These are phyloP conservation scores for Trametes villosa DNA, from an alignment of 768 basidiomycete species.

Conservation along the genomic window DNA sequence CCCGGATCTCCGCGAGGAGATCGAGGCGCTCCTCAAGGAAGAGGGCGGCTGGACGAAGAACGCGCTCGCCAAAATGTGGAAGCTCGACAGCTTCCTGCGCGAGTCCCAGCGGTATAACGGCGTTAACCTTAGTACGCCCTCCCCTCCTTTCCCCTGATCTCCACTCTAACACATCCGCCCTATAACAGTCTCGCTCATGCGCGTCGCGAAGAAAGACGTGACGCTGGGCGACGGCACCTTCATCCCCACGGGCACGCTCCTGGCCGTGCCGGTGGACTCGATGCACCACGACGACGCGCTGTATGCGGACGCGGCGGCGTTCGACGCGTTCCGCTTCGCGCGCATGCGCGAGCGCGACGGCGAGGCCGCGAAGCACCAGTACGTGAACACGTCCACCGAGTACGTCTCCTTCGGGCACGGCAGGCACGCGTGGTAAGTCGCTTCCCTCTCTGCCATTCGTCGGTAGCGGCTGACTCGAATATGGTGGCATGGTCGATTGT, in stretches of 20 bases:
- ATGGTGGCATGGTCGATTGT: not conserved
- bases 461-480: not conserved
- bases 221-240: slow-evolving; percentile 49
- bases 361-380: slow-evolving; percentile 4
- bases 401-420: not conserved
- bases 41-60: slow-evolving; percentile 38
- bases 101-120: slow-evolving; percentile 29
- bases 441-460: not conserved
- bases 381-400: not conserved
- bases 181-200: slow-evolving; percentile 26
- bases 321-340: slow-evolving; percentile 35
- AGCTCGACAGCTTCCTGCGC: slow-evolving; percentile 39
- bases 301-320: slow-evolving; percentile 38
- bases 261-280: slow-evolving; percentile 35
- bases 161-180: not conserved
- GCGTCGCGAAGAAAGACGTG: slow-evolving; percentile 42
- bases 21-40: slow-evolving; percentile 28
- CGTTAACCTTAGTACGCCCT: not conserved
- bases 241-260: slow-evolving; percentile 43
- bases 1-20: slow-evolving; percentile 34
- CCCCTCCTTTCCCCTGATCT: not conserved
- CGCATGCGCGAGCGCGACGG: slow-evolving; percentile 25
- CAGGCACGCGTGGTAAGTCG: slow-evolving; percentile 3
- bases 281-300: slow-evolving; percentile 37
- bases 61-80: slow-evolving; percentile 33